Evolutionary conservation across 73 alveolate genomes (phyloP).

Genomic region (Durusdinium trenchii): DNA sequence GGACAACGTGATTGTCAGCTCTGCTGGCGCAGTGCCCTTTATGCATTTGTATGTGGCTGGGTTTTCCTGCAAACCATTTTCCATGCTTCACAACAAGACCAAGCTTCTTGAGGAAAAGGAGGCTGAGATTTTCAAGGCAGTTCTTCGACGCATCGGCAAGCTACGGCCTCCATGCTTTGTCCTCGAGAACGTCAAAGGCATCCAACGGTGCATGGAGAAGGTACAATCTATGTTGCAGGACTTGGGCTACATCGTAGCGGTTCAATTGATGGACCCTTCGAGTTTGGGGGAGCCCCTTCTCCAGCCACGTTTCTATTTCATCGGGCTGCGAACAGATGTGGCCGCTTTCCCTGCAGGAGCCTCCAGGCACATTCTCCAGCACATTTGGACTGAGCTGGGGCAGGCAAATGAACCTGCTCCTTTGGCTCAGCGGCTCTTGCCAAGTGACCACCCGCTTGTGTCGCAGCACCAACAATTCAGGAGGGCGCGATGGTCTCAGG

Average conservation of each 20-base stretch:
- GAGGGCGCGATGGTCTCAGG: not conserved
- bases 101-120: not conserved
- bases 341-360: not conserved
- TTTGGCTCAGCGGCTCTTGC: not conserved
- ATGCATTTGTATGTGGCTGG: not conserved
- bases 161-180: constrained; percentile 10
- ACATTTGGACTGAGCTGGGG: not conserved
- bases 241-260: not conserved
- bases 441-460: not conserved
- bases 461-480: not conserved
- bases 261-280: not conserved
- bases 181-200: constrained; percentile 36
- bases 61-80: constrained; percentile 31
- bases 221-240: not conserved
- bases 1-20: not conserved
- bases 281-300: not conserved
- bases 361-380: not conserved
- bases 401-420: too few species aligned
- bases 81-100: not conserved
- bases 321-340: not conserved
- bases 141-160: not conserved
- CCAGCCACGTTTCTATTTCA: not conserved
- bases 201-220: not conserved
- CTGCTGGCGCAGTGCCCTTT: not conserved
- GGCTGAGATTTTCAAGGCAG: constrained; percentile 12